Evolutionary conservation across 352 stramenopile genomes (phyloP).

Genomic region (Globisporangium orthogonon): DNA sequence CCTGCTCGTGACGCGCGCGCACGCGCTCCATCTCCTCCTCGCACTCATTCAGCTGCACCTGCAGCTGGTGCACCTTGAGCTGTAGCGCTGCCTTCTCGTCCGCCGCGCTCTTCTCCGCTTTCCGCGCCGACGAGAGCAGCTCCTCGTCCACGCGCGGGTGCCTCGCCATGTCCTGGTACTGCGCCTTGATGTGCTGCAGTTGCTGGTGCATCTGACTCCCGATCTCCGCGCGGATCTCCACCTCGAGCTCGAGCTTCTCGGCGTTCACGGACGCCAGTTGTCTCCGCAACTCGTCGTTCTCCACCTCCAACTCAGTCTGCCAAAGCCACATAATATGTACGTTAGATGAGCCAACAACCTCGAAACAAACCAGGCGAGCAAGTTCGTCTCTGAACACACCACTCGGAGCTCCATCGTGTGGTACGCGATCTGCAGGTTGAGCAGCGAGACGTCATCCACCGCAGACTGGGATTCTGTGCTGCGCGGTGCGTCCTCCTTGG

Average conservation of each 20-base stretch:
- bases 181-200: conserved; percentile 52
- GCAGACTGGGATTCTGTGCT: not conserved
- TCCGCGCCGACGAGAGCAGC: conserved; percentile 21
- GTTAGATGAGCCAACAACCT: not conserved
- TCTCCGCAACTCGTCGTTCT: conserved; percentile 56
- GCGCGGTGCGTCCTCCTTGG: not conserved
- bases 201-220: conserved; percentile 67
- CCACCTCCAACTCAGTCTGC: conserved; percentile 33
- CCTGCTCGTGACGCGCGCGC: conserved; percentile 39
- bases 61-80: conserved; percentile 50
- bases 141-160: conserved; percentile 25
- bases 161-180: conserved; percentile 43
- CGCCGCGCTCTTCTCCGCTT: conserved; percentile 29
- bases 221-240: conserved; percentile 55
- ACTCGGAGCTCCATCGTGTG: conserved; percentile 11
- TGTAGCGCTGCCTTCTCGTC: conserved; percentile 53
- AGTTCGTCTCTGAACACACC: conserved; percentile 1
- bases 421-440: not conserved
- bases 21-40: conserved; percentile 83
- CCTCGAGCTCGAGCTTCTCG: conserved; percentile 55
- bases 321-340: conserved; percentile 5
- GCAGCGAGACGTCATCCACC: not conserved
- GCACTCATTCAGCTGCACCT: conserved; percentile 63
- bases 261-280: conserved; percentile 41
- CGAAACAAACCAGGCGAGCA: not conserved